Evolutionary conservation across 192 early-diverging fungal genomes (phyloP).

Genomic region (Paraglomus brasilianum): DNA sequence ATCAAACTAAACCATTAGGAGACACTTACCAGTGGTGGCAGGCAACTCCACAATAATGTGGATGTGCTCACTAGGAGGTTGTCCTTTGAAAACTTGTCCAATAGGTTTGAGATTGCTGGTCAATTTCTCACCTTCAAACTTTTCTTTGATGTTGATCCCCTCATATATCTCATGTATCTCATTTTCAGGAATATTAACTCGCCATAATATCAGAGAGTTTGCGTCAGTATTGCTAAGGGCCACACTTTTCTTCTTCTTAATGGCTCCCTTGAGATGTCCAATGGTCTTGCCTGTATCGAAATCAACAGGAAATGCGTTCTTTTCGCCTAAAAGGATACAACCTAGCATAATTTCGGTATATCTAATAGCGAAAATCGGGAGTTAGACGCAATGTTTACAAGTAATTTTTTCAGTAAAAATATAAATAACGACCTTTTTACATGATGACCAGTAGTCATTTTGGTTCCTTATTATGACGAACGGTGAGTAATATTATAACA

Average conservation of each 20-base stretch:
- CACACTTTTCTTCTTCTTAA: slow-evolving; percentile 1
- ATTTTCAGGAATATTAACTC: slow-evolving; percentile 15
- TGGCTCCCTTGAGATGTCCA: slow-evolving; percentile 16
- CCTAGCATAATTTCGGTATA: neutral
- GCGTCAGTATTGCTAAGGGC: slow-evolving; percentile 1
- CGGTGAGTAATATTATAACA: too few relatives aligned
- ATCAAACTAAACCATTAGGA: neutral
- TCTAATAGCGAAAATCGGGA: neutral
- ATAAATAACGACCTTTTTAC: too few relatives aligned
- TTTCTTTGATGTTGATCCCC: neutral
- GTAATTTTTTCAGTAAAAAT: neutral
- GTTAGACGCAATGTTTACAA: neutral
- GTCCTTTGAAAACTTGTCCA: too few relatives aligned
- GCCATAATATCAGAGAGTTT: slow-evolving; percentile 19
- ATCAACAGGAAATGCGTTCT: slow-evolving; percentile 24
- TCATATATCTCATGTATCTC: neutral
- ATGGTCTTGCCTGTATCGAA: slow-evolving; percentile 15
- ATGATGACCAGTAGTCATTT: too few relatives aligned
- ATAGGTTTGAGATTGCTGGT: too few relatives aligned
- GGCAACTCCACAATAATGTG: neutral
- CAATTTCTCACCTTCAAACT: slow-evolving; percentile 13
- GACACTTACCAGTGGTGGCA: slow-evolving; percentile 15
- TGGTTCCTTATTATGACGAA: too few relatives aligned
- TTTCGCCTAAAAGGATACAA: slow-evolving; percentile 7
- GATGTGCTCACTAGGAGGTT: neutral